phyloP scores from a whole-genome alignment of 2,329 filamentous ascomycete species.

The Rhinocladiella similis region DNA sequence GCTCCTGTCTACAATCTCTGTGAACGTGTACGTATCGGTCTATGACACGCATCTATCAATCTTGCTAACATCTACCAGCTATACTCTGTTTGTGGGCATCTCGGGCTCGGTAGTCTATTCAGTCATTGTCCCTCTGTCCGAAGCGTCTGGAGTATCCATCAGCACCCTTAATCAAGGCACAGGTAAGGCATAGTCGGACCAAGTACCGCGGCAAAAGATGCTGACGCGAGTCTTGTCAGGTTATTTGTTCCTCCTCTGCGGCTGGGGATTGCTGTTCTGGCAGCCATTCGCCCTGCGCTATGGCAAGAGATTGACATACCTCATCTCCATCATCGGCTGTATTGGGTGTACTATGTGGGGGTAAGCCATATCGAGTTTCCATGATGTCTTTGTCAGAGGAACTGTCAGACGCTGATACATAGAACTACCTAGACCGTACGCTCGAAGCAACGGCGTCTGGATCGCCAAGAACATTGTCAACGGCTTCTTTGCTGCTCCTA shows the following conservation, averaged over 20 bases:
- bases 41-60: no score
- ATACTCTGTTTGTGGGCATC: conserved; percentile 36
- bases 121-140: conserved; percentile 40
- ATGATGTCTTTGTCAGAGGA: no score
- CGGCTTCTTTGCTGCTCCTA: conserved; percentile 50
- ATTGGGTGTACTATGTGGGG: conserved; percentile 5
- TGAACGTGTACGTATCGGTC: conserved; percentile 35
- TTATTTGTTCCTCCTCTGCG: conserved; percentile 44
- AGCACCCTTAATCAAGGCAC: conserved; percentile 49
- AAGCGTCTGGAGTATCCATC: conserved; percentile 45
- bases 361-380: not conserved
- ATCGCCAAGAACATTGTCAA: conserved; percentile 49
- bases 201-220: not conserved
- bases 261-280: conserved; percentile 43
- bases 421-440: conserved; percentile 40
- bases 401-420: not conserved
- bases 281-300: conserved; percentile 50
- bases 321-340: conserved; percentile 31
- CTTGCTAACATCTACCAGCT: conserved; percentile 29
- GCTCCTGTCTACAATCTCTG: conserved; percentile 34
- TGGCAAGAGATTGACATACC: conserved; percentile 35
- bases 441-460: conserved; percentile 49
- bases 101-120: conserved; percentile 36
- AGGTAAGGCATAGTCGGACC: not conserved
- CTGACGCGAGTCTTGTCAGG: conserved; percentile 31